These are phyloP conservation scores for Rasamsonia emersonii DNA, from an alignment of 2,329 filamentous ascomycete species.

Conservation along the genomic window DNA sequence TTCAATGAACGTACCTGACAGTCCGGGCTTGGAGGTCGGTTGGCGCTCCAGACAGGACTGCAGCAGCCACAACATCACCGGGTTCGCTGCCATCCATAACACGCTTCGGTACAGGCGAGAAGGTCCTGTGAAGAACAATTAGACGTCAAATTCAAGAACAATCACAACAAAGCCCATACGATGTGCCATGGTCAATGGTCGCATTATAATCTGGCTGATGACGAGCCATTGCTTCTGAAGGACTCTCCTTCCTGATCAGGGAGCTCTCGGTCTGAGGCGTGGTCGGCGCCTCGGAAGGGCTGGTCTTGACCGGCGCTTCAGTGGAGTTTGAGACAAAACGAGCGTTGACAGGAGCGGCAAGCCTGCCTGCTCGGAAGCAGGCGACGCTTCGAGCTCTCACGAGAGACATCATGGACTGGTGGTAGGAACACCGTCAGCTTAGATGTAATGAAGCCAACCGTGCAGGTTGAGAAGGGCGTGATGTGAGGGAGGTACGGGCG, in stretches of 20 bases:
- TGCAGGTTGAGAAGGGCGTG: constrained; percentile 11
- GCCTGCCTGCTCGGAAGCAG: constrained; percentile 23
- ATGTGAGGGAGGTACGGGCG: constrained; percentile 7
- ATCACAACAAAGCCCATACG: constrained; percentile 52
- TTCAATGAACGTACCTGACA: constrained; percentile 60
- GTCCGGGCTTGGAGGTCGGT: constrained; percentile 88
- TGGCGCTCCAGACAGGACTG: constrained; percentile 83
- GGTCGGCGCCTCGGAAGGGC: constrained; percentile 35
- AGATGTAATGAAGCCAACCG: no score
- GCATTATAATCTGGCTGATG: constrained; percentile 77
- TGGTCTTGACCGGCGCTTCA: constrained; percentile 49
- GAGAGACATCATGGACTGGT: constrained; percentile 57
- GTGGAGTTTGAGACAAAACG: constrained; percentile 33
- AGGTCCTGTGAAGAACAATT: constrained; percentile 52
- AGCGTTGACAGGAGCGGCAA: constrained; percentile 25
- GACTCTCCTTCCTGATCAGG: constrained; percentile 43
- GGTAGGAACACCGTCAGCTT: no score
- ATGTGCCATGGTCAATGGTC: constrained; percentile 78
- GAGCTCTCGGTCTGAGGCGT: constrained; percentile 30
- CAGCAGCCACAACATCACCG: constrained; percentile 64
- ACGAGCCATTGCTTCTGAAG: constrained; percentile 44
- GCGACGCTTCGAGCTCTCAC: constrained; percentile 46
- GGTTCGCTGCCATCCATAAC: constrained; percentile 88
- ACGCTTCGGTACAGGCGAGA: constrained; percentile 80
- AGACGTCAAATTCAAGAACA: constrained; percentile 13